Base-by-base conservation (phyloP, 345 rosid genomes). In the Euphorbia lathyris region DNA sequence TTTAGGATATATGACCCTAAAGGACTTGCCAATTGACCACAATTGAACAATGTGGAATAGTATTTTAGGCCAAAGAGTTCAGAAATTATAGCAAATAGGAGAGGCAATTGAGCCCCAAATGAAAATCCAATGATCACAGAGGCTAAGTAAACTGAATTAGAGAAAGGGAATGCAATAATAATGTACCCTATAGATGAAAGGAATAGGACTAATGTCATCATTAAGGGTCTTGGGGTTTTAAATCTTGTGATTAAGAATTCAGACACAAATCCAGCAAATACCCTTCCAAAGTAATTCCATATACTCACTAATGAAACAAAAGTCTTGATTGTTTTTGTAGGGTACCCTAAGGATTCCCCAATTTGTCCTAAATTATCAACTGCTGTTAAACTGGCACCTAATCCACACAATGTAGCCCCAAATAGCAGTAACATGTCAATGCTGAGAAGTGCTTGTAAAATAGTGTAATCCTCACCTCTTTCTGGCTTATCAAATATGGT, bases 391-490 rank as follows among this genome's bases (percentile, higher is more conserved):
- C 97, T 93, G 1, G 88, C 76, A 4, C 97, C 98, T 34, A 90
- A 78, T 22, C 95, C 96, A 57, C 90, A 89, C 0, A 88, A 78
- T 19, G 97, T 93, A 0, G 97, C 92, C 0, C 83, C 32, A 60
- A 90, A 93, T 14, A 90, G 62, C 29, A 81, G 80, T 29, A 85
- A 61, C 98, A 90, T 93, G 80, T 93, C 98, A 0, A 78, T 34
- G 82, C 97, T 92, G 0, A 84, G 63, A 47, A 92, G 80, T 32
- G 97, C 97, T 78, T 93, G 98, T 27, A 93, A 68, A 58, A 93
- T 90, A 10, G 91, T 93, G 91, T 90, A 93, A 76, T 93, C 97
- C 65, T 90, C 95, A 9, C 98, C 98, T 78, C 97, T 84, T 9
- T 82, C 65, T 0, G 98, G 98, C 40, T 82, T 87, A 32, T 80